Conservation (phyloP, 192 early-diverging fungal species). For the Hyaloraphidium curvatum region DNA sequence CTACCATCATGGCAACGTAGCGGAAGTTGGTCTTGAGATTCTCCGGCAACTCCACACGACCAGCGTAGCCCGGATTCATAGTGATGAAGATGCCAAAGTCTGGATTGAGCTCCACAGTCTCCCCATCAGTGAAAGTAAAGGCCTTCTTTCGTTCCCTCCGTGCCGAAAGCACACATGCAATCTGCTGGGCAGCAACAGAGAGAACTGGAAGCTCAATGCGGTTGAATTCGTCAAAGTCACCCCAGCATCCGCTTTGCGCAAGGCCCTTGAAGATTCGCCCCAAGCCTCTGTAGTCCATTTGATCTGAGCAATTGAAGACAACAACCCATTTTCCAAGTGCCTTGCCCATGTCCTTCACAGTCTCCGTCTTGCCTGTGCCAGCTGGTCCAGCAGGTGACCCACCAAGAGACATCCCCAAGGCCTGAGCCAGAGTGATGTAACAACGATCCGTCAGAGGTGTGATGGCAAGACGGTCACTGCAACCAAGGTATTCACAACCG, state of each 20-base stretch:
- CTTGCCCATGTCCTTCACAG: conserved; percentile 41
- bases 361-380: conserved; percentile 44
- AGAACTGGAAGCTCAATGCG: conserved; percentile 42
- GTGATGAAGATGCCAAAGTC: conserved; percentile 50
- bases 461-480: conserved; percentile 40
- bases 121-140: conserved; percentile 46
- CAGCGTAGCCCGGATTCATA: conserved; percentile 49
- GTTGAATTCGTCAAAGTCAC: conserved; percentile 47
- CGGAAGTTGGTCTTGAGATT: conserved; percentile 46
- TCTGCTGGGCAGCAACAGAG: conserved; percentile 44
- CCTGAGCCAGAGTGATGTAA: conserved; percentile 42
- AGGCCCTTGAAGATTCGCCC: conserved; percentile 44
- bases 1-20: conserved; percentile 52
- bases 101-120: conserved; percentile 44
- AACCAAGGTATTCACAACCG: conserved; percentile 44
- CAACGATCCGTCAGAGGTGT: conserved; percentile 38
- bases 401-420: conserved; percentile 41
- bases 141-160: conserved; percentile 34
- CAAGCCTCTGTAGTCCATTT: conserved; percentile 46
- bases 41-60: conserved; percentile 43
- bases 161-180: conserved; percentile 38
- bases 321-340: conserved; percentile 49
- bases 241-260: conserved; percentile 42
- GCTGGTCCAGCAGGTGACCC: conserved; percentile 37
- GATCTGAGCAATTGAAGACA: conserved; percentile 47